phyloP scores from a whole-genome alignment of 805 yeast species.

The Lipomyces yamanashiensis region DNA sequence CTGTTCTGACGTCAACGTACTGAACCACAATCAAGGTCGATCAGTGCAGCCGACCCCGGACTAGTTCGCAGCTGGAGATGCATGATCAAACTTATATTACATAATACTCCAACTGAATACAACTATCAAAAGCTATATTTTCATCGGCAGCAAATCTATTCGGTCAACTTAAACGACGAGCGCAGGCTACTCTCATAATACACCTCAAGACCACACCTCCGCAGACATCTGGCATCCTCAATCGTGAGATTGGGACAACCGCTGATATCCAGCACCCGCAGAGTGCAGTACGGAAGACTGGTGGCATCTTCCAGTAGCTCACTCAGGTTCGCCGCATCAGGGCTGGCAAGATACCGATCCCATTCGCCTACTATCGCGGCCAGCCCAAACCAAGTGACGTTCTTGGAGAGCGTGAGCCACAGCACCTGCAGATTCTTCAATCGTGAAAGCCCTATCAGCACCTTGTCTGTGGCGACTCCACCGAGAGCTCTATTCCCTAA shows the following conservation, averaged over 20 bases:
- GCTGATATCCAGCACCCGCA: conserved; percentile 10
- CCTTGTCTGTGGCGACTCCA: conserved; percentile 16
- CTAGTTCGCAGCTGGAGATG: neutral
- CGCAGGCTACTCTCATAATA: conserved; percentile 5
- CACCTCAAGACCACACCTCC: conserved; percentile 16
- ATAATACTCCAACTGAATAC: too few species aligned
- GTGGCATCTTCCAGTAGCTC: conserved; percentile 8
- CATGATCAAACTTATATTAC: too few species aligned
- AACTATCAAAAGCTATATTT: too few species aligned
- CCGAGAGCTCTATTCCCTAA: conserved; percentile 2
- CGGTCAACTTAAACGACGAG: neutral
- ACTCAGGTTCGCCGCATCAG: conserved; percentile 6
- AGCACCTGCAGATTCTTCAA: conserved; percentile 10
- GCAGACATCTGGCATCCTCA: conserved; percentile 8
- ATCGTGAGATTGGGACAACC: conserved; percentile 6
- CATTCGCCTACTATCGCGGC: conserved; percentile 19
- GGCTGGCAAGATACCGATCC: conserved; percentile 4
- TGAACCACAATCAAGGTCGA: neutral
- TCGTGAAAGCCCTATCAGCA: conserved; percentile 7
- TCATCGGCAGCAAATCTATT: neutral
- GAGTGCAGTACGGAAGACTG: neutral
- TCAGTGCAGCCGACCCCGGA: neutral
- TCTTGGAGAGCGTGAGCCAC: conserved; percentile 7
- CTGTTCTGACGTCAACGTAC: neutral
- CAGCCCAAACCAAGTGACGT: conserved; percentile 18